Percentiles rank a stretch among this genome's conserved stretches.
Conservation (phyloP, 495 filamentous ascomycete genomes). For the Melanomma pulvis-pyrius region DNA sequence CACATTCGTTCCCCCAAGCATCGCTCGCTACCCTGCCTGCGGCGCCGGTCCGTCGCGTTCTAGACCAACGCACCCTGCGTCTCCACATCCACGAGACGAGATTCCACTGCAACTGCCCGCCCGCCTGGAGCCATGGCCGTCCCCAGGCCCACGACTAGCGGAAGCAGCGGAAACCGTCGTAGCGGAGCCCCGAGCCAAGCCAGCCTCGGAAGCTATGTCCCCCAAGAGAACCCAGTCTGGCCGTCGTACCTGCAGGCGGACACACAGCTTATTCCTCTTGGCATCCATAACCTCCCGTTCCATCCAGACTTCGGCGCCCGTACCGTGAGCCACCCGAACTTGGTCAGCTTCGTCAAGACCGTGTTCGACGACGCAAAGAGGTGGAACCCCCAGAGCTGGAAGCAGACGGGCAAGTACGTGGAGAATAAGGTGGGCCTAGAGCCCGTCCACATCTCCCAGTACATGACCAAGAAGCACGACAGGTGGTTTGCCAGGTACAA, state of each 20-base stretch:
- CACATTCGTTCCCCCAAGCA: not conserved
- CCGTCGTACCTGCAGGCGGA: not conserved
- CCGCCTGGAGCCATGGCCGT: not conserved
- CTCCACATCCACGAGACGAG: not conserved
- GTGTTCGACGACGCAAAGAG: not conserved
- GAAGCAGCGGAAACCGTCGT: not conserved
- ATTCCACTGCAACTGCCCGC: not conserved
- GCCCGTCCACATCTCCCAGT: not conserved
- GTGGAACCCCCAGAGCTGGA: not conserved
- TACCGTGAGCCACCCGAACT: not conserved
- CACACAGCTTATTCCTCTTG: not conserved
- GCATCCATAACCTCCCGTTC: not conserved
- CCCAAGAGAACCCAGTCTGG: not conserved
- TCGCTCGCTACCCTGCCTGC: not conserved
- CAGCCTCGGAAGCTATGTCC: too few relatives aligned
- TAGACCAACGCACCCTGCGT: not conserved
- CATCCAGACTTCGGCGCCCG: conserved; percentile 1
- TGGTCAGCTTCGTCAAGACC: not conserved
- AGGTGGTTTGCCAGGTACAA: conserved; percentile 71
- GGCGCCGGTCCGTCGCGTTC: not conserved
- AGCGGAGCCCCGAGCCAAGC: not conserved
- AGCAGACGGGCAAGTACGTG: not conserved
- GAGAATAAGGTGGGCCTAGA: not conserved
- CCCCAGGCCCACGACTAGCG: too few relatives aligned
- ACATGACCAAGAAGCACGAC: conserved; percentile 48